Evolutionary conservation across 441 rosid genomes (phyloP), one percentile per base, ranked within the genome.

Genomic region (Adansonia rubrostipa): DNA sequence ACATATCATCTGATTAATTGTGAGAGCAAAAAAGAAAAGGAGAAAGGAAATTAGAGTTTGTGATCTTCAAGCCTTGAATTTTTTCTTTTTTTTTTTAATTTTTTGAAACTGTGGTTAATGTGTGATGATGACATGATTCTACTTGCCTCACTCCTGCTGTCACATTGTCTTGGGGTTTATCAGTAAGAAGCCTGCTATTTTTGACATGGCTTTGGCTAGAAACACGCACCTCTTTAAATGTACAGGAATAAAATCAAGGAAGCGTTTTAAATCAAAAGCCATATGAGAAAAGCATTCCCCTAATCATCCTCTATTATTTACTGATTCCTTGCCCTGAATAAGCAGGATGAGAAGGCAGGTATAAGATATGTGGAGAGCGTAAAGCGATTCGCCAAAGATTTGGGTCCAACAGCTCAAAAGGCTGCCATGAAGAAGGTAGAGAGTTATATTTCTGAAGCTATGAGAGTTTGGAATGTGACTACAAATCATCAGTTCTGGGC

Each of bases 391-490:
- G 73, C 60, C 15, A 58, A 83, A 15, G 86, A 80, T 78, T 72
- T 85, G 83, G 89, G 92, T 60, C 84, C 89, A 65, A 78, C 72
- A 57, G 89, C 82, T 57, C 84, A 87, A 78, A 72, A 2, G 67
- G 80, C 83, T 63, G 84, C 88, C 75, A 60, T 22, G 77, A 80
- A 63, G 83, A 85, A 73, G 73, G 61, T 86, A 15, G 72, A 56
- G n/a, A 63, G 73, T 47, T 36, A 6, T 10, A 79, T 79, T 56
- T 73, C 75, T 44, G 83, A 74, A 44, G 77, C 77, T 9, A 9
- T 74, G 58, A 74, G 19, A 61, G 45, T 74, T 14, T 74, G 68
- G 68, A 45, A 45, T 47, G 2, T 48, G 74, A n/a, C 73, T 19
- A 54, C 65, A 57, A 72, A 72, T 51, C 65, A 13, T 61, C 81